A percentile compares a stretch with the other conserved stretches of the same genome.
Conservation (phyloP, 2,329 filamentous ascomycete species). For the Atkinsonella hypoxylon region DNA sequence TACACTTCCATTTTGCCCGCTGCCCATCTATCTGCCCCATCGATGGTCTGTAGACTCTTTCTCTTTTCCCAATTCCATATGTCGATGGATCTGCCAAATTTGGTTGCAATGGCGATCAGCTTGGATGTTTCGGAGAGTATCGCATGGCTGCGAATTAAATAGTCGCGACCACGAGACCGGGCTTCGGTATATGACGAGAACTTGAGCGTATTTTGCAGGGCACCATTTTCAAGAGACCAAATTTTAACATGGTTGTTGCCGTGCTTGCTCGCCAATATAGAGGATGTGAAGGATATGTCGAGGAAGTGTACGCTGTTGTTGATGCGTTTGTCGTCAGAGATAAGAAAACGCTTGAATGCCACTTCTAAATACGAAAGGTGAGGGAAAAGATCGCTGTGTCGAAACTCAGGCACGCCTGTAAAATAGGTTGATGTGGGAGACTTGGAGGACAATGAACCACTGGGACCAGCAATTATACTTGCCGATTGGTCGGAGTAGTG, state of each 20-base stretch:
- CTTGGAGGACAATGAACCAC: neutral
- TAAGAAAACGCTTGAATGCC: slow-evolving; percentile 13
- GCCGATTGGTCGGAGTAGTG: slow-evolving; percentile 5
- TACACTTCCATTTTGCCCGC: slow-evolving; percentile 23
- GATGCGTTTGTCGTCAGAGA: slow-evolving; percentile 17
- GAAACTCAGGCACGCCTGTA: neutral
- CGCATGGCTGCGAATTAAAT: slow-evolving; percentile 30
- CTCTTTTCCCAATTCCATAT: slow-evolving; percentile 28
- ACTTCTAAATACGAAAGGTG: slow-evolving; percentile 8
- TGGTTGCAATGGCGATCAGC: slow-evolving; percentile 25
- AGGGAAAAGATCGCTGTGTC: neutral
- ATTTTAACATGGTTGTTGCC: slow-evolving; percentile 74
- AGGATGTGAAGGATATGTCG: slow-evolving; percentile 22
- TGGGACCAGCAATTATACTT: neutral
- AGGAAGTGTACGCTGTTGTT: slow-evolving; percentile 23
- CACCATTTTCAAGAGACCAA: slow-evolving; percentile 73
- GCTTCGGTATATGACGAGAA: slow-evolving; percentile 27
- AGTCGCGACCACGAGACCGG: slow-evolving; percentile 26
- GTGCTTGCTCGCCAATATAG: slow-evolving; percentile 24
- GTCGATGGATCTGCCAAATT: slow-evolving; percentile 27
- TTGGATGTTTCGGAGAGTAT: slow-evolving; percentile 27
- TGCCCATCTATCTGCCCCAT: slow-evolving; percentile 26
- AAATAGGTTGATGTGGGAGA: slow-evolving; percentile 1
- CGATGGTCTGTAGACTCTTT: slow-evolving; percentile 27
- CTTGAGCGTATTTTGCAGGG: slow-evolving; percentile 43